These are phyloP conservation scores for Cryptococcus sp. DNA, from an alignment of 1,284 basidiomycete genomes.

Conservation along the genomic window DNA sequence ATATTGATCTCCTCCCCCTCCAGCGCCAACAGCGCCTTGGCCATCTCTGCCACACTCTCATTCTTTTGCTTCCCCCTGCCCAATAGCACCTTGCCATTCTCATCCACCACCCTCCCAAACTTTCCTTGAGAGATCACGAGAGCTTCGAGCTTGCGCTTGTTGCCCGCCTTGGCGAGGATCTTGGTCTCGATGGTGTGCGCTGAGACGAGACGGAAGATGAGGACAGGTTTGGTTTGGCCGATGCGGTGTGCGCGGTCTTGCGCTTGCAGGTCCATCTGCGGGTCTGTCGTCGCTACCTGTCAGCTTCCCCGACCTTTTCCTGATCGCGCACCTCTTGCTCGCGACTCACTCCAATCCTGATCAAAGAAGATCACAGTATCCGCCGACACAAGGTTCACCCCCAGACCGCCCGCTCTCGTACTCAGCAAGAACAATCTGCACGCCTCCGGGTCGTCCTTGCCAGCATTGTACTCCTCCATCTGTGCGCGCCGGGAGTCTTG, in stretches of 20 bases:
- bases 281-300: slow-evolving; percentile 57
- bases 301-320: no score
- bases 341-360: slow-evolving; percentile 76
- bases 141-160: slow-evolving; percentile 85
- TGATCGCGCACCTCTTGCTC: not conserved
- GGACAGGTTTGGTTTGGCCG: slow-evolving; percentile 82
- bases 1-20: slow-evolving; percentile 87
- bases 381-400: slow-evolving; percentile 87
- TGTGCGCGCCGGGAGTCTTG: slow-evolving; percentile 76
- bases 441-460: slow-evolving; percentile 62
- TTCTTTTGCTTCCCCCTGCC: slow-evolving; percentile 49
- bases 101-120: slow-evolving; percentile 59
- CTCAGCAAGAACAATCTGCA: slow-evolving; percentile 83
- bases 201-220: slow-evolving; percentile 82
- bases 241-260: slow-evolving; percentile 95
- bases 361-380: slow-evolving; percentile 96
- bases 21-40: slow-evolving; percentile 70
- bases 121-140: slow-evolving; percentile 91
- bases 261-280: slow-evolving; percentile 94
- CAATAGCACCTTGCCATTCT: slow-evolving; percentile 57
- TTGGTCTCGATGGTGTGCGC: slow-evolving; percentile 79
- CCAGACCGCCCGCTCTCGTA: slow-evolving; percentile 87
- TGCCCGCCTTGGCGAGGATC: slow-evolving; percentile 82
- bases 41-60: slow-evolving; percentile 73
- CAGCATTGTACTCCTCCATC: slow-evolving; percentile 80